Base-by-base conservation (phyloP, 192 early-diverging fungal genomes). In the Mortierella antarctica region DNA sequence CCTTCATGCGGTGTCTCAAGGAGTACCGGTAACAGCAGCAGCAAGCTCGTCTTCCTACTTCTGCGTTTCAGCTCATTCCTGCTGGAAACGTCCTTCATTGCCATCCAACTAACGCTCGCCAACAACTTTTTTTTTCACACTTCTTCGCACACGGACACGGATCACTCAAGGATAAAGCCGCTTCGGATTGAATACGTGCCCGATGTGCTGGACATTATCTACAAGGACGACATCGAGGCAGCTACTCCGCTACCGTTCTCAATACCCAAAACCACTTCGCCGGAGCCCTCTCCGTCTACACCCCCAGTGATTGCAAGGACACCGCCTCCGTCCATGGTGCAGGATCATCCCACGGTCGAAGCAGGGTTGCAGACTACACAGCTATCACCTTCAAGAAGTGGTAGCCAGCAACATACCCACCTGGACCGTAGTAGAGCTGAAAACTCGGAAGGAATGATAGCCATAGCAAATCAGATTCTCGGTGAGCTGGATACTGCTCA, bases 21-120 rank as follows among this genome's bases (percentile, higher is more conserved):
- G 71, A 73, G 54, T 73, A 65, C 51, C 62, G 71, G 71, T 73
- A 73, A 31, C 3, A 31, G 57, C 31, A 21, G n/a, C 31, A 21
- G n/a, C 50, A n/a, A 12, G 2, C n/a, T 51, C n/a, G n/a, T 51
- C 50, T 4, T 51, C n/a, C 15, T 62, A 23, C 49, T 40, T 52
- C 7, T 23, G 8, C 39, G 6, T 13, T 59, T 59, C 39, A 7
- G 31, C 6, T 31, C 6, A 59, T 42, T 20, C 62, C n/a, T 1
- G 18, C 48, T 5, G 13, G n/a, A 10, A 40, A 40, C 39, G 2
- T 31, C 10, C 31, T 58, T 58, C 31, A 40, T 41, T 40, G 39
- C 57, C 31, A 4, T 54, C 7, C 17, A 51, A 15, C 13, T 17
- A 54, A 20, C 17, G 21, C 7, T 54, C 21, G 17, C 7, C 21